Evolutionary conservation across 1,284 basidiomycete species (phyloP).

Genomic region (Leucoagaricus sp.): DNA sequence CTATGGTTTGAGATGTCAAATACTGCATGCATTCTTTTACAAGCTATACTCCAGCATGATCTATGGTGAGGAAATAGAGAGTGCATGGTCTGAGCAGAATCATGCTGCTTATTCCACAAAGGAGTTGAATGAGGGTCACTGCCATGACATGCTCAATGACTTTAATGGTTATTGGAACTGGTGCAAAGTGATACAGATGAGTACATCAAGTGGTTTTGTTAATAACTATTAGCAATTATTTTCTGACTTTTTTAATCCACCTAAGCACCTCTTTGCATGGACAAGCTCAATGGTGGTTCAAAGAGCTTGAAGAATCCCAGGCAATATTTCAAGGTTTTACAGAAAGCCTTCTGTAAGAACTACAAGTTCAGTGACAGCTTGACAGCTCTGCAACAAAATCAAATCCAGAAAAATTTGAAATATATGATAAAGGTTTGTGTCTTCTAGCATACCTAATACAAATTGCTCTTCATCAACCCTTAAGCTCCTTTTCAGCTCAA

Average conservation of each 20-base stretch:
- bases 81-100: constrained; percentile 25
- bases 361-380: not conserved
- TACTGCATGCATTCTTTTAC: constrained; percentile 24
- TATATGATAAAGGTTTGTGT: not conserved
- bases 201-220: not conserved
- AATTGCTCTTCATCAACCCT: not conserved
- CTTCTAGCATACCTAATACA: not conserved
- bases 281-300: not conserved
- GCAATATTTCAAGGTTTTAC: not conserved
- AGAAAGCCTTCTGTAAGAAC: not conserved
- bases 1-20: too few relatives aligned
- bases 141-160: constrained; percentile 27
- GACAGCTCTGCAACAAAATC: not conserved
- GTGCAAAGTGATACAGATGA: not conserved
- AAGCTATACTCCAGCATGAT: constrained; percentile 19
- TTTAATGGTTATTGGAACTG: constrained; percentile 25
- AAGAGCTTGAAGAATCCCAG: not conserved
- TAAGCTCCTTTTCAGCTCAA: not conserved
- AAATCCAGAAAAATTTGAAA: not conserved
- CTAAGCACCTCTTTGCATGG: not conserved
- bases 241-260: too few relatives aligned
- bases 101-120: constrained; percentile 25
- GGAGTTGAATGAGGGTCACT: constrained; percentile 25
- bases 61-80: constrained; percentile 26
- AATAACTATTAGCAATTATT: not conserved